Percentiles rank a stretch among this genome's conserved stretches.
Conservation (phyloP, 495 filamentous ascomycete genomes). For the Neurospora pannonica region DNA sequence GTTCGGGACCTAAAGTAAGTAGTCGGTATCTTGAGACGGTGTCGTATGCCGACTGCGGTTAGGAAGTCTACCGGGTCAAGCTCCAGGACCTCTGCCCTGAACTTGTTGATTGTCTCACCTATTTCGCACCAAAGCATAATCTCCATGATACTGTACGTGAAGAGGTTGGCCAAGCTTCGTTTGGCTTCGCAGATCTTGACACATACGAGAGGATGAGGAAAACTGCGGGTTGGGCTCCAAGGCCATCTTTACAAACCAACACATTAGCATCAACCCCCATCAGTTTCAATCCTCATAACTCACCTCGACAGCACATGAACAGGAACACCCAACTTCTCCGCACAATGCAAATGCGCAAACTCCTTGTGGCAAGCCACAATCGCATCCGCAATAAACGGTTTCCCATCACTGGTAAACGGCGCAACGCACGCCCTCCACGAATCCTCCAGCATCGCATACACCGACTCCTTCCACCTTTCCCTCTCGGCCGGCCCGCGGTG, state of each 20-base stretch:
- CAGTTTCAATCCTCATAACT: not conserved
- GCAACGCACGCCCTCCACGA: conserved; percentile 58
- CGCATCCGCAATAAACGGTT: conserved; percentile 55
- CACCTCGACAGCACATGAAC: conserved; percentile 49
- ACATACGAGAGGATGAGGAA: conserved; percentile 55
- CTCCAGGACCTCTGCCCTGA: conserved; percentile 42
- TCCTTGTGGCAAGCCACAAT: conserved; percentile 62
- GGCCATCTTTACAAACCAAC: not conserved
- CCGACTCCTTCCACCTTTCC: conserved; percentile 35
- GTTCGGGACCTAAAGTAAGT: conserved; percentile 51
- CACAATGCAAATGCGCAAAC: conserved; percentile 56
- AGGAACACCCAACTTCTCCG: conserved; percentile 46
- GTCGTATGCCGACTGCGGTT: conserved; percentile 48
- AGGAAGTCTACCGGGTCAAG: conserved; percentile 47
- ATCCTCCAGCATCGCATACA: conserved; percentile 53
- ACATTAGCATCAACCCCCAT: not conserved
- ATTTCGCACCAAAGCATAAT: conserved; percentile 47
- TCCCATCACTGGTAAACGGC: conserved; percentile 26
- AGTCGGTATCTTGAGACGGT: conserved; percentile 45
- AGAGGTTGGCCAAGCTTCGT: conserved; percentile 47
- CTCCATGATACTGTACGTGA: conserved; percentile 54
- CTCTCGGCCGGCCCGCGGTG: conserved; percentile 47
- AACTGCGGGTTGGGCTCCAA: conserved; percentile 13
- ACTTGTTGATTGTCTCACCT: conserved; percentile 47
- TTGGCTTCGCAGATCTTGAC: conserved; percentile 45